Evolutionary conservation across 1,139 yeast species (phyloP), one percentile per base, ranked within the genome.

Genomic region (Chernovozyma sophiae-reginae): DNA sequence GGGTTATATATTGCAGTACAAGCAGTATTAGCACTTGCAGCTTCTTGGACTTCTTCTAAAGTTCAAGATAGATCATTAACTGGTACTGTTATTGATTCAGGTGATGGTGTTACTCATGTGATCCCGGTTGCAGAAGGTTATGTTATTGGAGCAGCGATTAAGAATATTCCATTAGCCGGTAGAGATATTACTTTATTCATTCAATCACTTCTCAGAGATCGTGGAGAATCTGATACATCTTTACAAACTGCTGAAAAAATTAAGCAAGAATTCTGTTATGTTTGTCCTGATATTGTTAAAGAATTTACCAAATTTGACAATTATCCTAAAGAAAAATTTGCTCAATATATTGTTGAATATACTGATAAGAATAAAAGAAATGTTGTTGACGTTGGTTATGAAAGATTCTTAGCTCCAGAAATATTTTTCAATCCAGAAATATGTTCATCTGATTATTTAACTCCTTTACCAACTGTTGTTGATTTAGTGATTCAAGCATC

Each of bases 61-160:
- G 97, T 89, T 27, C 83, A 83, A 43, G 98, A 92, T 55, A 79
- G 97, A 62, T 87, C 97, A 1, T 72, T 92, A 51, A 92, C 98
- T 13, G 99, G 99, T 61, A 92, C 98, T 0, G 99, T 92, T 43
- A 90, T 92, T 53, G 98, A 92, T 60, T 84, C 95, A 5, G 98
- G 96, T 63, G 96, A 87, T 55, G 96, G 96, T 68, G 96, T 92
- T 3, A 92, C 99, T 8, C 99, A 92, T 61, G 98, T 92, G 37
- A 92, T 94, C 43, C 98, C 99, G 11, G 99, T 92, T 29, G 99
- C 98, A 17, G 99, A 92, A 65, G 99, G 99, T 39, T 92, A 92
- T 56, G 98, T 94, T 30, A 92, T 92, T 59, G 98, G 97, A 7
- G 81, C 95, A 12, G 96, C 97, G 32, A 92, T 92, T 58, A 92